phyloP scores from a whole-genome alignment of 495 filamentous ascomycete genomes.

The Podospora pseudoanserina region DNA sequence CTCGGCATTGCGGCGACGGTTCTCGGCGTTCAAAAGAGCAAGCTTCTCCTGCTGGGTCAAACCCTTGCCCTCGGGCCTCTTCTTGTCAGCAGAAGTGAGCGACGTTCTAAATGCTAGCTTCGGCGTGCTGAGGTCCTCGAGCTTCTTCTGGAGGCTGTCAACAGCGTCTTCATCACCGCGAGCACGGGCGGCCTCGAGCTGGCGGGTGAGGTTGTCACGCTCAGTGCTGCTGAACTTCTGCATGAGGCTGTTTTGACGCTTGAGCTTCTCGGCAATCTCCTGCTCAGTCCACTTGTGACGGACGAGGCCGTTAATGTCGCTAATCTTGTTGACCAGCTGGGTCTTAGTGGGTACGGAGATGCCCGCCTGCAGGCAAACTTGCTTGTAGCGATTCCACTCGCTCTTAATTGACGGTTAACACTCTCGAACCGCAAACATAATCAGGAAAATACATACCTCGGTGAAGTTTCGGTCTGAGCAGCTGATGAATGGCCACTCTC shows the following conservation, averaged over 20 bases:
- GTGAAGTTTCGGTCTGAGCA: constrained; percentile 75
- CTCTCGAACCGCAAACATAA: neutral
- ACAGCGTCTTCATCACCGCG: constrained; percentile 59
- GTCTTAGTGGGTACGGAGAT: constrained; percentile 65
- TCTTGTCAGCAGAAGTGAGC: constrained; percentile 40
- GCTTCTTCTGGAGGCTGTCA: constrained; percentile 59
- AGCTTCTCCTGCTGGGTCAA: constrained; percentile 68
- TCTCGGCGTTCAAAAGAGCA: constrained; percentile 68
- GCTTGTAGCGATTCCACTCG: constrained; percentile 81
- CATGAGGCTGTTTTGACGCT: constrained; percentile 59
- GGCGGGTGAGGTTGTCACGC: constrained; percentile 57
- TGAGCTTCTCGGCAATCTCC: constrained; percentile 74
- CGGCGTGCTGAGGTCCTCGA: constrained; percentile 63
- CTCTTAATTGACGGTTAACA: constrained; percentile 46
- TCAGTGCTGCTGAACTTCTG: constrained; percentile 58
- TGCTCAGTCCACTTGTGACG: constrained; percentile 73
- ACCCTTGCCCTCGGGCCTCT: constrained; percentile 39
- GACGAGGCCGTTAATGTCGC: constrained; percentile 74
- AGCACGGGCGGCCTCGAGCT: constrained; percentile 61
- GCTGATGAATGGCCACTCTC: constrained; percentile 75
- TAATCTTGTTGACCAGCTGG: constrained; percentile 64
- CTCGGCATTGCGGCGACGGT: constrained; percentile 74
- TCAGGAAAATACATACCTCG: constrained; percentile 51
- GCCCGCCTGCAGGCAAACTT: constrained; percentile 66
- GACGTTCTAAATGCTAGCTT: constrained; percentile 66